Base-by-base conservation (phyloP, 2,329 filamentous ascomycete genomes). In the Colletotrichum australisinense region DNA sequence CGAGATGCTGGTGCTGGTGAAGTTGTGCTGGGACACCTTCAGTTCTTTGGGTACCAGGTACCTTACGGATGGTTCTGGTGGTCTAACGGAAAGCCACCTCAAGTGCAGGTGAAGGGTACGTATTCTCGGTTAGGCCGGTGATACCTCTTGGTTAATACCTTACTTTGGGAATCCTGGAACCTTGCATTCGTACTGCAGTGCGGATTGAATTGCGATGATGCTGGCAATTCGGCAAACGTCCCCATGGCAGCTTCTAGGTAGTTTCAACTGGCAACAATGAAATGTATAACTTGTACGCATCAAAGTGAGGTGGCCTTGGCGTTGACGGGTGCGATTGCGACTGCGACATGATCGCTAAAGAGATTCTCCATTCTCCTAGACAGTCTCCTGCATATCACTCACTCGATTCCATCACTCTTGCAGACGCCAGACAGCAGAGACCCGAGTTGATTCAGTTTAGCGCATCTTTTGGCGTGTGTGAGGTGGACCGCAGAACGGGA, bases 401-500 rank as follows among this genome's bases (percentile, higher is more conserved):
- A 49, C 19, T 49, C 42, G 19, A 49, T 49, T 22, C 42, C 42
- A 49, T 49, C 35, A 57, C 22, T 52, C 60, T 42, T 70, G 55
- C 64, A 70, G 60, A 66, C 38, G 65, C 38, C 38, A 42, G 16
- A 42, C 38, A 12, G 38, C 14, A 42, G 32, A 42, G 16, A 42
- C 8, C 42, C 42, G 19, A 66, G 53, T 62, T 63, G 30, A 35
- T 62, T 56, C 56, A 59, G 49, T 49, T 58, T 73, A 73, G 71
- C 71, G 71, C 32, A 58, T 56, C 30, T 53, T 62, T 62, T 72
- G 22, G 24, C 26, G 58, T 59, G 65, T 53, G n/a, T 58, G 55
- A 69, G 71, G 70, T 73, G 67, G 67, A 56, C 60, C 70, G 38
- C 67, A 62, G 26, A 59, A 57, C 55, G 60, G 38, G 30, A 65